phyloP scores from a whole-genome alignment of 495 filamentous ascomycete species.

The Cercophora newfieldiana region DNA sequence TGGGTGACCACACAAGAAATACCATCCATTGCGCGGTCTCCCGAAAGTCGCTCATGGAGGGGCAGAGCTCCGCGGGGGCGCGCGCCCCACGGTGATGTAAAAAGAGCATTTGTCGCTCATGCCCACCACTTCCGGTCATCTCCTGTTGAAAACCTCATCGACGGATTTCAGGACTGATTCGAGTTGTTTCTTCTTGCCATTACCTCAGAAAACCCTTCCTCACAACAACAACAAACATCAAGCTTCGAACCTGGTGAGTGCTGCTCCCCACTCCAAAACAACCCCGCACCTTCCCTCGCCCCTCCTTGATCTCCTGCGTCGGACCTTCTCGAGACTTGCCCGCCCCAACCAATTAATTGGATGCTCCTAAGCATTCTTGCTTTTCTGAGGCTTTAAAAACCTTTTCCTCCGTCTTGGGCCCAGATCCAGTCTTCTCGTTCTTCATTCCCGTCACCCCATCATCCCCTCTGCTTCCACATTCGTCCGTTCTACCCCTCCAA shows the following conservation, averaged over 20 bases:
- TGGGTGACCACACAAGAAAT: too few relatives aligned
- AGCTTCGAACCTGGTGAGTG: conserved; percentile 24
- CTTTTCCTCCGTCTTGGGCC: conserved; percentile 29
- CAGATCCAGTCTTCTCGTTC: conserved; percentile 21
- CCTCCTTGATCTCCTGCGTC: conserved; percentile 27
- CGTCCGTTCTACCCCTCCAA: background rate
- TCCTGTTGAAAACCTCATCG: conserved; percentile 17
- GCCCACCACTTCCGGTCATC: conserved; percentile 27
- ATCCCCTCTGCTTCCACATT: conserved; percentile 1
- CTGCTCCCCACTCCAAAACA: conserved; percentile 12
- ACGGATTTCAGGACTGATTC: background rate
- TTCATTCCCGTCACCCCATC: conserved; percentile 15
- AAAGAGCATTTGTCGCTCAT: conserved; percentile 38
- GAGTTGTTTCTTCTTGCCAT: background rate
- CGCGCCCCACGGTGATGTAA: conserved; percentile 3
- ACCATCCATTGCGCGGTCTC: background rate
- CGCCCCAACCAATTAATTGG: conserved; percentile 17
- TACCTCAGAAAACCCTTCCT: background rate
- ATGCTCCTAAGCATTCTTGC: conserved; percentile 15
- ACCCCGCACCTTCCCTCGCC: conserved; percentile 35
- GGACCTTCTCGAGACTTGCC: conserved; percentile 25
- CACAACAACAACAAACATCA: conserved; percentile 2
- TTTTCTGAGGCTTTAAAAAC: conserved; percentile 28
- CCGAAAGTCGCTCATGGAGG: conserved; percentile 26
- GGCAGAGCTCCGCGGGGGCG: conserved; percentile 3